Base-by-base conservation (phyloP, 2,329 filamentous ascomycete species). In the Scytalidium lignicola region DNA sequence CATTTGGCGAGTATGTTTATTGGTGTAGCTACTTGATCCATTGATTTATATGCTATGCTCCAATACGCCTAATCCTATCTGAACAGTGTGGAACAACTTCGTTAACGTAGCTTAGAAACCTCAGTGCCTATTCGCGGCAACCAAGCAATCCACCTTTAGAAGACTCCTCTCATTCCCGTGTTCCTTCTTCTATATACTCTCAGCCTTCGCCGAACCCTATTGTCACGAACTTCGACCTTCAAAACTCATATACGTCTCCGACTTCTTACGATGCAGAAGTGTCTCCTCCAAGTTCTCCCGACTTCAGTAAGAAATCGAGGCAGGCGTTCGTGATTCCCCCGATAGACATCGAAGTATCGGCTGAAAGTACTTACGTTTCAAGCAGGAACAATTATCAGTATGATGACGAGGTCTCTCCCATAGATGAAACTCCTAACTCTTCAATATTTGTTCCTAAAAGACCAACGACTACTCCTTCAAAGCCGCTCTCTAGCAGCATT, bases 101-200 rank as follows among this genome's bases (percentile, higher is more conserved):
- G 39, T 18, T 43, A 37, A 22, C 18, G 13, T 23, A 42, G 15
- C 44, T 43, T 23, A 48, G 45, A 55, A 59, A 55, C 60, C 53
- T 44, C 6, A 17, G 5, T 37, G 32, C n/a, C 15, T 37, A 41
- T 41, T 6, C 29, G 23, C 44, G 57, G 55, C 44, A 58, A 41
- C 22, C 53, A 52, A 49, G 49, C 41, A 50, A 50, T 49, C 52
- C 53, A 17, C 42, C 51, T 15, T 44, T 7, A n/a, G 32, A n/a
- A 9, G 12, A 8, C 5, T 17, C 42, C 41, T 50, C 53, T 22
- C 46, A 50, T 40, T 41, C 50, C 43, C 48, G 44, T 47, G 52
- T 57, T 51, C 65, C 68, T 6, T 85, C 83, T 26, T 85, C 84
- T 15, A 57, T 82, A 43, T 85, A 86, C 62, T 81, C 82, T 42